Evolutionary conservation across 1,284 basidiomycete species (phyloP), one percentile per base, ranked within the genome.

Genomic region (Papiliotrema terrestris): DNA sequence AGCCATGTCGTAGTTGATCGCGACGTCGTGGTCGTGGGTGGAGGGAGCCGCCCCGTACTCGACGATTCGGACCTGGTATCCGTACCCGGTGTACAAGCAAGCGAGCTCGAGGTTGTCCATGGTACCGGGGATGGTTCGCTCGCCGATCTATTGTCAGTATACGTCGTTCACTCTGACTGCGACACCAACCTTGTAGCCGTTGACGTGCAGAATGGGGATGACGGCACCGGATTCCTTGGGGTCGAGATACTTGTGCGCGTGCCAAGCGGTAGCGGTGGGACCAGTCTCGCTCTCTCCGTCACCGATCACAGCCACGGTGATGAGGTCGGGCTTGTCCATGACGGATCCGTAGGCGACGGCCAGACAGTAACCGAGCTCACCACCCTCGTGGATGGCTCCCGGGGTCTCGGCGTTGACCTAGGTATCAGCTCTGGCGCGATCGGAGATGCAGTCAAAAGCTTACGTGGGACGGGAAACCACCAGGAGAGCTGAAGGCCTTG

Each of bases 181-280:
- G n/a, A 35, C 5, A 32, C 53, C 45, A 22, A 78, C 75, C 66
- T 81, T 77, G 71, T 68, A 79, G n/a, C 76, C 78, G 57, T 92
- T 92, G 56, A 87, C 82, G 68, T 93, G 89, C 2, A 95, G 80
- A 62, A 94, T 88, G 20, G 91, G 91, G 23, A 94, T 78, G 15
- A 94, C 89, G 0, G 90, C 90, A 22, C 91, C 91, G 8, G 85
- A 88, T 75, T 91, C 89, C n/a, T 82, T 83, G n/a, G 91, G 90
- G 69, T 94, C 89, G 68, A 94, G 83, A 72, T 87, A 95, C 79
- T 80, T 93, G 83, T 83, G 87, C 2, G 81, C 85, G 68, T 91
- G 88, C 88, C 88, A 91, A 1, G 87, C 87, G 8, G 81, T 79
- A 26, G 89, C 88, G 25, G 88, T 90, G 0, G 89, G 88, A 2